Conservation (phyloP, 2,329 filamentous ascomycete genomes). For the Aspergillus jensenii region DNA sequence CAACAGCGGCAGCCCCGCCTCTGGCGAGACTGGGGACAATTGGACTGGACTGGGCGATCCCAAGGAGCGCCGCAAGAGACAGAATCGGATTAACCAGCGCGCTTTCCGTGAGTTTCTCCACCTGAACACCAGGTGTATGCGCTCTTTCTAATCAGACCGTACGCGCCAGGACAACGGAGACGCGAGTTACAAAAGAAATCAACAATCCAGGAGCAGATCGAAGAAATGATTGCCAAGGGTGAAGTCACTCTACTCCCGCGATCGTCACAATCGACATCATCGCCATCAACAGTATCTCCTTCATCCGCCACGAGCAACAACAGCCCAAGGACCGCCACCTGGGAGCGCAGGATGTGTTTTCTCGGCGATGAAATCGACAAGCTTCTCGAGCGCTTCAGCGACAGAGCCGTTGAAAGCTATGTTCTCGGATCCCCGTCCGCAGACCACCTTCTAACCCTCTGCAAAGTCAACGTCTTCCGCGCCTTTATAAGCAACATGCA, state of each 20-base stretch:
- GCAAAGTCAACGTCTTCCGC: conserved; percentile 39
- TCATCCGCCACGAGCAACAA: not conserved
- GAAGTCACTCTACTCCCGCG: conserved; percentile 6
- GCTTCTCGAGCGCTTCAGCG: conserved; percentile 20
- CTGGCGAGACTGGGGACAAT: conserved; percentile 16
- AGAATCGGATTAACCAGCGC: conserved; percentile 33
- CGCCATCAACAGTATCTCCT: not conserved
- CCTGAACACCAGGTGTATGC: not conserved
- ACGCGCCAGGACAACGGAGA: conserved; percentile 22
- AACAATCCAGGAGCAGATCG: not conserved
- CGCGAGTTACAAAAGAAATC: conserved; percentile 13
- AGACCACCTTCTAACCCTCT: conserved; percentile 36
- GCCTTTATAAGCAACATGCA: conserved; percentile 30
- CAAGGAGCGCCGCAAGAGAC: conserved; percentile 27
- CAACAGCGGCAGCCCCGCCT: not conserved
- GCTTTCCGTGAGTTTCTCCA: conserved; percentile 25
- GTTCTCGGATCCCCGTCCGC: conserved; percentile 23
- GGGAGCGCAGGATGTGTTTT: conserved; percentile 1
- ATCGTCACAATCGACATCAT: not conserved
- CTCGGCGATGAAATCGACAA: conserved; percentile 4
- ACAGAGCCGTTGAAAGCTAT: conserved; percentile 26
- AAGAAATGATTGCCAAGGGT: conserved; percentile 3
- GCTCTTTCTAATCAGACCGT: not conserved
- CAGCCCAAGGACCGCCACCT: not conserved
- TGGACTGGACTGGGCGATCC: conserved; percentile 28